Percentiles rank a stretch among this genome's conserved stretches.
These are phyloP conservation scores for Aegilops tauschii DNA, from an alignment of 176 grass and related monocot species.

Conservation along the genomic window DNA sequence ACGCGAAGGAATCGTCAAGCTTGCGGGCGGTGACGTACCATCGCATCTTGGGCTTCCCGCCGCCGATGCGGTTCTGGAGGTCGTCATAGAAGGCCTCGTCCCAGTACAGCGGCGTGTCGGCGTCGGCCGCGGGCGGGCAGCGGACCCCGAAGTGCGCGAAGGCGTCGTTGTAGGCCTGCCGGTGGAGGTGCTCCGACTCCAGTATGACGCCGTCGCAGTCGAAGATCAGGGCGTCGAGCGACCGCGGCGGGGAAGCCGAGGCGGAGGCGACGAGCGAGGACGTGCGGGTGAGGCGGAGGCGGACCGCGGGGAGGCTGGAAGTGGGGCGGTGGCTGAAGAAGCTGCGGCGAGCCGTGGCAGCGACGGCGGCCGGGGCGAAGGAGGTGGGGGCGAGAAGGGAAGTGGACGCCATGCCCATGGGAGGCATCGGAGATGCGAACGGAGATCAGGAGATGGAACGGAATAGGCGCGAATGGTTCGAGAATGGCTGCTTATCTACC, in stretches of 20 bases:
- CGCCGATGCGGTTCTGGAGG: constrained; percentile 85
- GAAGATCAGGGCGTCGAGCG: constrained; percentile 83
- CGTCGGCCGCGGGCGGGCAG: constrained; percentile 44
- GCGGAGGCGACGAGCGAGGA: constrained; percentile 32
- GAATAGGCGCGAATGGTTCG: constrained; percentile 30
- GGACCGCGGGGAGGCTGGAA: constrained; percentile 6
- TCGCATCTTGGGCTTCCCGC: constrained; percentile 98
- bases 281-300: constrained; percentile 3
- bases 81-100: constrained; percentile 75
- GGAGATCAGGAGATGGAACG: not conserved
- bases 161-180: constrained; percentile 91
- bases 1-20: not conserved
- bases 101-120: constrained; percentile 55
- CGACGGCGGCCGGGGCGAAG: not conserved
- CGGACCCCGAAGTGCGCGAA: constrained; percentile 77
- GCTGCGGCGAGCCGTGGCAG: not conserved
- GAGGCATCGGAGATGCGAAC: constrained; percentile 20
- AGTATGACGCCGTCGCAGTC: constrained; percentile 96
- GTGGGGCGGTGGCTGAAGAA: not conserved
- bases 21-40: constrained; percentile 45
- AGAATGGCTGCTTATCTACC: constrained; percentile 33
- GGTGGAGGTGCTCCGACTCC: constrained; percentile 96
- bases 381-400: constrained; percentile 34
- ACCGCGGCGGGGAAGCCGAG: constrained; percentile 27
- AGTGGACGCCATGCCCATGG: constrained; percentile 60